Conservation (phyloP, 1,284 basidiomycete genomes). For the Singerocomus inundabilis region DNA sequence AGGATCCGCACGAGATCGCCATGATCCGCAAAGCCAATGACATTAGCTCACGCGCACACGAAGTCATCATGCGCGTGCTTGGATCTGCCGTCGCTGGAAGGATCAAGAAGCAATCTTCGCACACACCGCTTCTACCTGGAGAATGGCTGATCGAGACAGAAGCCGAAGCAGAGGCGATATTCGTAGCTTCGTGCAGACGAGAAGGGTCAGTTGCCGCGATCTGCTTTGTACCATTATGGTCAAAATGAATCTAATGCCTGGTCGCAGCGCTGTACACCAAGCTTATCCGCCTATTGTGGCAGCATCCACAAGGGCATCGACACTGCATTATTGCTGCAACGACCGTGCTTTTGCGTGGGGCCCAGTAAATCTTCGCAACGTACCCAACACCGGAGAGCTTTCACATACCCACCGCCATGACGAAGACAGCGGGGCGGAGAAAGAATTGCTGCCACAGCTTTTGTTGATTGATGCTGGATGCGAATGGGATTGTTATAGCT, state of each 20-base stretch:
- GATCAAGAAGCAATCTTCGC: constrained; percentile 39
- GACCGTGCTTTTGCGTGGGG: constrained; percentile 80
- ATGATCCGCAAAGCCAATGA: constrained; percentile 75
- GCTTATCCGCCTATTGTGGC: constrained; percentile 91
- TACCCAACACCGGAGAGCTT: constrained; percentile 50
- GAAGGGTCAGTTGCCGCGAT: constrained; percentile 59
- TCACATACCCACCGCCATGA: constrained; percentile 32
- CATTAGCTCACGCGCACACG: constrained; percentile 85
- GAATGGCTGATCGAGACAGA: constrained; percentile 90
- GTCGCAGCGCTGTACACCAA: constrained; percentile 70
- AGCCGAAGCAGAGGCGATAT: constrained; percentile 87
- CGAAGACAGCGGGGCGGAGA: constrained; percentile 21
- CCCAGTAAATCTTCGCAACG: constrained; percentile 57
- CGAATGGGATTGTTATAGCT: constrained; percentile 82
- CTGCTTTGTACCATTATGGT: not conserved
- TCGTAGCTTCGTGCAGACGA: constrained; percentile 82
- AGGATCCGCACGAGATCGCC: constrained; percentile 71
- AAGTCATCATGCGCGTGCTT: constrained; percentile 87
- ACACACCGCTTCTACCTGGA: constrained; percentile 57
- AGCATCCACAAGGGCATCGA: constrained; percentile 78
- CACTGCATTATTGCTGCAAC: constrained; percentile 88
- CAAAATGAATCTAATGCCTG: constrained; percentile 4
- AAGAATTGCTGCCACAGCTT: constrained; percentile 67
- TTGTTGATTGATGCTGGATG: constrained; percentile 91
- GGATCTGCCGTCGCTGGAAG: constrained; percentile 65